Conservation (phyloP, 495 filamentous ascomycete species). For the Zalerion maritima region DNA sequence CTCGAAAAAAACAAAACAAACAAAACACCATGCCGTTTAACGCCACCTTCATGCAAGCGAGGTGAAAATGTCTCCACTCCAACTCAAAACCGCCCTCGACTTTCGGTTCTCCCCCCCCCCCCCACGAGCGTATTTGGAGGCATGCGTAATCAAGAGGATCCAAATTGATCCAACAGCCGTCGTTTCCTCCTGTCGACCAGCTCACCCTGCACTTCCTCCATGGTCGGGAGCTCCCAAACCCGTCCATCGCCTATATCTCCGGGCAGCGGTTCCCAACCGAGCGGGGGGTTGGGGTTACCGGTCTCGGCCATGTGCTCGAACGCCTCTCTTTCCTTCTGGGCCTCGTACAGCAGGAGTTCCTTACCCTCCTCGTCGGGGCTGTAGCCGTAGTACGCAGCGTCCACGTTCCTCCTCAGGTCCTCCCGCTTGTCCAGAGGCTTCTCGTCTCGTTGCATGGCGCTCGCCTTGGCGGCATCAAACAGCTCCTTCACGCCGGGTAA, state of each 20-base stretch:
- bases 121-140: too few species aligned
- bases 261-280: conserved; percentile 71
- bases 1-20: too few species aligned
- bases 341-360: conserved; percentile 67
- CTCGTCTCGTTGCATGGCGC: conserved; percentile 39
- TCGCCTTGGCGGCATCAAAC: conserved; percentile 63
- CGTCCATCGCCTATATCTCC: conserved; percentile 74
- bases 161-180: conserved; percentile 57
- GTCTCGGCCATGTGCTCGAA: conserved; percentile 43
- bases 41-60: too few species aligned
- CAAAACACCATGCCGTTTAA: too few species aligned
- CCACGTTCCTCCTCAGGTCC: conserved; percentile 70
- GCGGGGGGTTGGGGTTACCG: conserved; percentile 33
- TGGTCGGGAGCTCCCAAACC: conserved; percentile 69
- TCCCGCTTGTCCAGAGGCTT: conserved; percentile 43
- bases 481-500: conserved; percentile 93
- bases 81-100: too few species aligned
- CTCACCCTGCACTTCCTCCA: conserved; percentile 87
- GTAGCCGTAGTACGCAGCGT: conserved; percentile 94
- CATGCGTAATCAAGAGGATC: too few species aligned
- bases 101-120: too few species aligned
- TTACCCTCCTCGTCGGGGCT: conserved; percentile 90
- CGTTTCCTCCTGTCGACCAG: conserved; percentile 73
- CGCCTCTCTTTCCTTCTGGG: conserved; percentile 68
- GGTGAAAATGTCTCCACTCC: too few species aligned